Evolutionary conservation across 228 moss, liverwort and hornwort species (phyloP), one percentile per base, ranked within the genome.

Genomic region (Sphagnum magellanicum): DNA sequence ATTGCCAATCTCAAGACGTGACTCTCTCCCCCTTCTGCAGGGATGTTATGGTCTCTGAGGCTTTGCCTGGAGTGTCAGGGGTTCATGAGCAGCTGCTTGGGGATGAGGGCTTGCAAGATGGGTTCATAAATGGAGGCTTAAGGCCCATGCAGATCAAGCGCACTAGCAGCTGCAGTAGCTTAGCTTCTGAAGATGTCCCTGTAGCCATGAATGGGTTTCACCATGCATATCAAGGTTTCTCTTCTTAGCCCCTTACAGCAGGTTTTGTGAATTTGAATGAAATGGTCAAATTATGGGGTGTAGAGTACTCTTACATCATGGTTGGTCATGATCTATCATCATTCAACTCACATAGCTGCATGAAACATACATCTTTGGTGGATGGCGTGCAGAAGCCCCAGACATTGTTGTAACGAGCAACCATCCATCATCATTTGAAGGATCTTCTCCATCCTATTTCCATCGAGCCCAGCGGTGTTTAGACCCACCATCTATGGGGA

Each of bases 221-320:
- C 75, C 90, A 87, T 50, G 88, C 81, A 59, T 90, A 84, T 67
- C 93, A 93, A 97, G 97, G 97, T 97, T 72, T 77, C 64, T 12
- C 55, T 55, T 12, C 55, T 8, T 55, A 55, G 55, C 12, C 55
- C 12, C 55, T 55, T 55, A 8, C 55, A 55, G 9, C 55, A 8
- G 4, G 8, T 8, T 8, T 55, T 55, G 1, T 12, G 12, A 55
- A 12, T 8, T 8, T 8, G 55, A 12, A 55, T 55, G 55, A 12
- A 55, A 8, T 55, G 55, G 55, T 55, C 9, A 2, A 3, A 55
- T 32, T 32, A 32, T 32, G 32, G 32, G 32, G 32, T 32, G 32
- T 32, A 32, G 3, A 32, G 32, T 32, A 3, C 32, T 32, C 32
- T 32, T 32, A 32, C 32, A 32, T 32, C 32, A 32, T 32, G 55